A percentile compares a stretch with the other conserved stretches of the same genome.
Conservation (phyloP, 2,329 filamentous ascomycete genomes). For the Sarocladiaceae sp. region DNA sequence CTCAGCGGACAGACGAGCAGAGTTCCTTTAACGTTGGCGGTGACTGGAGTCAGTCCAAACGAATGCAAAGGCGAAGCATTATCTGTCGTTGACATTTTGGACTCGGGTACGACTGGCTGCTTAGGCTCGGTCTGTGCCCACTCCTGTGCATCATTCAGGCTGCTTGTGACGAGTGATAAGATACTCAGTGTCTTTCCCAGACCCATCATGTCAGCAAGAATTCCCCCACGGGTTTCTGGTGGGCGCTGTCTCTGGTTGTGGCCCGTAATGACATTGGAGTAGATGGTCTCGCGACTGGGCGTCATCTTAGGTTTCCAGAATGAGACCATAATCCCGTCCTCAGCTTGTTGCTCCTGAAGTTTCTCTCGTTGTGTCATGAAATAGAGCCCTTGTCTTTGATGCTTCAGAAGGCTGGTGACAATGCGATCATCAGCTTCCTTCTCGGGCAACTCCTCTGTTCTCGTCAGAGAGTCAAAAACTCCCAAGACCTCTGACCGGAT, state of each 20-base stretch:
- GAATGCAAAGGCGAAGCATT: slow-evolving; percentile 26
- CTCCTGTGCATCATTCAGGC: slow-evolving; percentile 51
- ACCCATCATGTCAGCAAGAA: slow-evolving; percentile 83
- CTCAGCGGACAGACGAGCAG: slow-evolving; percentile 84
- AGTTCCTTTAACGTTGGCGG: slow-evolving; percentile 66
- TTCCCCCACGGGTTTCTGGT: slow-evolving; percentile 62
- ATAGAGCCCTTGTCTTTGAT: slow-evolving; percentile 84
- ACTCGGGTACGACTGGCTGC: slow-evolving; percentile 38
- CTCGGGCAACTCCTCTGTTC: slow-evolving; percentile 67
- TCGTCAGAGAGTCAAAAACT: slow-evolving; percentile 80
- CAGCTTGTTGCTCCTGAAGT: slow-evolving; percentile 49
- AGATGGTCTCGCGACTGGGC: slow-evolving; percentile 49
- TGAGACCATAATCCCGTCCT: slow-evolving; percentile 59
- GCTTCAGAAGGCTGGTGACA: slow-evolving; percentile 64
- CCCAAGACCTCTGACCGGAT: slow-evolving; percentile 76
- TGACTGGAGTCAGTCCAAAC: slow-evolving; percentile 45
- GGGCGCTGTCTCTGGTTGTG: slow-evolving; percentile 54
- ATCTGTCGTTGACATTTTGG: slow-evolving; percentile 20
- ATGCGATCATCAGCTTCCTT: slow-evolving; percentile 59
- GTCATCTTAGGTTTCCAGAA: slow-evolving; percentile 65
- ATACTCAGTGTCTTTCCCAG: slow-evolving; percentile 84
- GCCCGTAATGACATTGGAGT: slow-evolving; percentile 81
- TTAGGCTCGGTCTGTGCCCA: slow-evolving; percentile 51
- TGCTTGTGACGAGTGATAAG: slow-evolving; percentile 66
- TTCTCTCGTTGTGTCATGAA: slow-evolving; percentile 81